Base-by-base conservation (phyloP, 148 eudicot genomes). In the Fallopia convolvulus region DNA sequence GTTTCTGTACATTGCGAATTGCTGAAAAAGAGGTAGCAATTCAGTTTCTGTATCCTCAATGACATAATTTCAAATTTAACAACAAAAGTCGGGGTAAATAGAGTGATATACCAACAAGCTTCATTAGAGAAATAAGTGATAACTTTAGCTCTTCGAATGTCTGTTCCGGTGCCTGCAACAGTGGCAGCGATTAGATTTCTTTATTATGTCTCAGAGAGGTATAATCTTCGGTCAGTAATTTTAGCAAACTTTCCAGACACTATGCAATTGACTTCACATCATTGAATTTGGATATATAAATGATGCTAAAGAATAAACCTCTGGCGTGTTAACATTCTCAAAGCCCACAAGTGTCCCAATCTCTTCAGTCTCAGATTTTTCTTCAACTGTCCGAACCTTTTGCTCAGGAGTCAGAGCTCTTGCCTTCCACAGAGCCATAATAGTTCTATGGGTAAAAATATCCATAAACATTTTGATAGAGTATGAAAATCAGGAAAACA, bases 381-480 rank as follows among this genome's bases (percentile, higher is more conserved):
- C 98, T 70, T 93, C 98, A 70, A 85, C 89, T 61, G 92, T 89
- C 79, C 81, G 88, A 17, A 88, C 93, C 88, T 92, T 94, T 79
- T 94, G 93, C 83, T 94, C 99, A 63, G 90, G 97, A 76, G 86
- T 92, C 91, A 92, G 86, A 30, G 98, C 86, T 82, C 92, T 87
- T 70, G 97, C 96, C 79, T 81, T 92, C 97, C 99, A 94, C 39
- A 94, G 90, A 65, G 96, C 99, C 90, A 87, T 87, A 77, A 94
- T 88, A 42, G 99, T 94, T 87, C 98, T 94, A 86, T 78, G 72
- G 76, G 74, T 47, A 68, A 76, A 76, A 30, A 30, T 65, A 65
- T 11, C 60, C 75, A 85, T 71, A 68, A 79, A 39, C 42, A 23
- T 26, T 26, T 26, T 26, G 30, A 26, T 26, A 26, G 30, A 26